Percentiles rank a stretch among this genome's conserved stretches.
Conservation (phyloP, 441 rosid species). For the Erodium moschatum region DNA sequence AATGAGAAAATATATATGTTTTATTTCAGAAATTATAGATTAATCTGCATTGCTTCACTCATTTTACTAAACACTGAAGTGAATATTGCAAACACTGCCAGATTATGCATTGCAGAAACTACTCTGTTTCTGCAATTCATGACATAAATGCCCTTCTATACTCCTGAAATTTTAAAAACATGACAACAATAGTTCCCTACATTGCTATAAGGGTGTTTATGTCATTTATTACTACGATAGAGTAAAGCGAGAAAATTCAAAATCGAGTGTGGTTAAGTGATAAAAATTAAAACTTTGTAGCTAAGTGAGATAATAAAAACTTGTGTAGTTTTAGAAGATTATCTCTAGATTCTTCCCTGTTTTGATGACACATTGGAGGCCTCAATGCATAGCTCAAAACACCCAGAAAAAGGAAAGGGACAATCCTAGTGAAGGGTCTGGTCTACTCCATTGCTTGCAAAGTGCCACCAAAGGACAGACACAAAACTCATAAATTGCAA, state of each 20-base stretch:
- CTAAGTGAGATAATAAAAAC: too few species aligned
- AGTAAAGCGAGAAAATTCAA: too few species aligned
- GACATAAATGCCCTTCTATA: too few species aligned
- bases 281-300: too few species aligned
- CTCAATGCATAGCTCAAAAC: background rate
- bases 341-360: background rate
- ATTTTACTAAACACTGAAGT: background rate
- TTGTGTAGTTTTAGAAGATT: too few species aligned
- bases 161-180: too few species aligned
- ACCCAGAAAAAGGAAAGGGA: slow-evolving; percentile 7
- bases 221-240: too few species aligned
- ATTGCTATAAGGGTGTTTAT: too few species aligned
- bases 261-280: too few species aligned
- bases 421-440: slow-evolving; percentile 1
- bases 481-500: background rate
- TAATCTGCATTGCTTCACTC: background rate
- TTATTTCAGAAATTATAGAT: background rate
- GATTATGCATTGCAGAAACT: too few species aligned
- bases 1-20: background rate
- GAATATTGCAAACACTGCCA: background rate
- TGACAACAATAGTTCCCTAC: too few species aligned
- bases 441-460: background rate
- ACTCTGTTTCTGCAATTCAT: too few species aligned
- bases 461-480: background rate
- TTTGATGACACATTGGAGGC: background rate